These are phyloP conservation scores for Apophysomyces sp. DNA, from an alignment of 371 early-diverging fungal species.

Conservation along the genomic window DNA sequence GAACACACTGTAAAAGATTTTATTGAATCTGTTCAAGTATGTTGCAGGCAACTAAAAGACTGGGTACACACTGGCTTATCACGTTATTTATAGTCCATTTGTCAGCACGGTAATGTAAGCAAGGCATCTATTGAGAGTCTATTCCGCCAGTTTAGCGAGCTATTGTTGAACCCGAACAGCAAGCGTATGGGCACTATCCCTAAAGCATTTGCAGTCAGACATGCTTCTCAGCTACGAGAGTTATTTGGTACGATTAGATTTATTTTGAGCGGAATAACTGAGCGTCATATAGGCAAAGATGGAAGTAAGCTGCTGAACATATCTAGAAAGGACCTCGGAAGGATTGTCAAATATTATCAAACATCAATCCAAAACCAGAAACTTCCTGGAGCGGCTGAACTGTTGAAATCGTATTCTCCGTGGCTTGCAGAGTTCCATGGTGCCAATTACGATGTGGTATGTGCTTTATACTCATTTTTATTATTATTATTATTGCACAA, in stretches of 20 bases:
- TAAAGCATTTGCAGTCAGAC: constrained; percentile 53
- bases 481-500: not conserved
- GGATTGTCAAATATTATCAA: constrained; percentile 34
- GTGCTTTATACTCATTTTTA: not conserved
- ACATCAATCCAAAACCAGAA: constrained; percentile 36
- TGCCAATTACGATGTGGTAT: constrained; percentile 36
- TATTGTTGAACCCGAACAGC: constrained; percentile 26
- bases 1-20: constrained; percentile 70
- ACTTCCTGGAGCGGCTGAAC: constrained; percentile 23
- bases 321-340: constrained; percentile 33
- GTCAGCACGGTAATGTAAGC: constrained; percentile 6
- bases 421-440: constrained; percentile 62
- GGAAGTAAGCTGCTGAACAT: constrained; percentile 44
- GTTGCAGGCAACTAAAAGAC: not conserved
- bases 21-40: constrained; percentile 50
- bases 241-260: constrained; percentile 35
- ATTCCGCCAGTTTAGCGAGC: constrained; percentile 35
- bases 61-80: too few species aligned
- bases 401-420: constrained; percentile 63
- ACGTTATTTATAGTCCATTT: constrained; percentile 12
- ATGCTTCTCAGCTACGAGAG: constrained; percentile 43
- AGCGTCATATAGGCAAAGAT: constrained; percentile 33
- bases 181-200: constrained; percentile 26
- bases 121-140: constrained; percentile 12
- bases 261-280: not conserved